Percentiles rank a stretch among this genome's conserved stretches.
phyloP scores from a whole-genome alignment of 1,284 basidiomycete genomes.

The Leccinum griseonigrum region DNA sequence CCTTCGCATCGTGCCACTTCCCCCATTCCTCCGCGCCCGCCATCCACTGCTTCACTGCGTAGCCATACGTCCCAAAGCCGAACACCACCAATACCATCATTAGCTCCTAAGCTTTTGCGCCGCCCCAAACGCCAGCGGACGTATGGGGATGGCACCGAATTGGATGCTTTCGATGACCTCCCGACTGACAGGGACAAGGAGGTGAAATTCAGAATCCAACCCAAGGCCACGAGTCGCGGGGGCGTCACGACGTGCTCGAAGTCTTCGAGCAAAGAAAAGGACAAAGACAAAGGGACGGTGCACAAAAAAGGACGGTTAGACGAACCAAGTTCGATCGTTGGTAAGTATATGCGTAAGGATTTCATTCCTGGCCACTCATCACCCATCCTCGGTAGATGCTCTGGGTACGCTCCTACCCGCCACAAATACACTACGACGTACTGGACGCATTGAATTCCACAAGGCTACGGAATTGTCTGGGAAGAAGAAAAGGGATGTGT shows the following conservation, averaged over 20 bases:
- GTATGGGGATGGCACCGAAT: conserved; percentile 91
- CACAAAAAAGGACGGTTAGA: conserved; percentile 51
- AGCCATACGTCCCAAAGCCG: conserved; percentile 33
- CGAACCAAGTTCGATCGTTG: conserved; percentile 34
- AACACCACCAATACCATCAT: conserved; percentile 33
- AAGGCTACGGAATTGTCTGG: conserved; percentile 37
- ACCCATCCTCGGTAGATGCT: conserved; percentile 18
- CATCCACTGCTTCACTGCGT: conserved; percentile 42
- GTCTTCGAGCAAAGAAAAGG: conserved; percentile 32
- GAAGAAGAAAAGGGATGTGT: conserved; percentile 54
- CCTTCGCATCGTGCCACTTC: conserved; percentile 47
- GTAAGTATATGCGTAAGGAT: conserved; percentile 34
- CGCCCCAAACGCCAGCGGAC: conserved; percentile 68
- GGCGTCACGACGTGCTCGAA: conserved; percentile 50
- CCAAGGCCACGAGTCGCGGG: conserved; percentile 64
- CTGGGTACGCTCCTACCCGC: conserved; percentile 29
- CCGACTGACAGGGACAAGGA: conserved; percentile 84
- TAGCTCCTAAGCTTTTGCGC: conserved; percentile 67
- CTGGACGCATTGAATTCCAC: conserved; percentile 44
- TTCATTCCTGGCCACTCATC: background rate
- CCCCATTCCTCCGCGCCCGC: conserved; percentile 55
- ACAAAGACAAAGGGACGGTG: conserved; percentile 49
- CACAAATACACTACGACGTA: conserved; percentile 42
- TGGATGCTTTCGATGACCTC: conserved; percentile 90
- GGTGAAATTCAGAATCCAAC: conserved; percentile 63